phyloP scores from a whole-genome alignment of 2,329 filamentous ascomycete species.

The Fusarium armeniacum region DNA sequence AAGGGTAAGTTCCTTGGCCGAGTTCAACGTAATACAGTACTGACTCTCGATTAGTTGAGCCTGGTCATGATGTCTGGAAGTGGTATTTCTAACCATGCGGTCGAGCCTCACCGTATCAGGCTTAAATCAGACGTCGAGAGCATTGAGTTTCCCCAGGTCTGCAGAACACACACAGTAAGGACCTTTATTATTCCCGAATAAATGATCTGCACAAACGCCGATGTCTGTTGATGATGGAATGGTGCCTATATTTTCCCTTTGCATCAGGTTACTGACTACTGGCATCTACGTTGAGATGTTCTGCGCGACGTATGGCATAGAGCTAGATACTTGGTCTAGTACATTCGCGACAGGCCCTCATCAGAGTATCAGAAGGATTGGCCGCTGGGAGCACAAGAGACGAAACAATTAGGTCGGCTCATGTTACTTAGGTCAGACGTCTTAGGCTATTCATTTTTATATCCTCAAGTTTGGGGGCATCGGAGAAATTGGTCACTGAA shows the following conservation, averaged over 20 bases:
- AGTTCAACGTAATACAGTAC: background rate
- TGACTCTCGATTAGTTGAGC: background rate
- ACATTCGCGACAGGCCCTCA: no score
- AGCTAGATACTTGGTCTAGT: no score
- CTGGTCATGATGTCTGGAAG: background rate
- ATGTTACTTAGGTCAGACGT: no score
- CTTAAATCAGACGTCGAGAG: background rate
- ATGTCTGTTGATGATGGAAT: background rate
- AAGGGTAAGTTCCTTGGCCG: background rate
- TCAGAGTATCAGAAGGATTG: no score
- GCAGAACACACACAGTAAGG: background rate
- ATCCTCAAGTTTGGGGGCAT: no score
- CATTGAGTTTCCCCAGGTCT: background rate
- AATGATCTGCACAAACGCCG: background rate
- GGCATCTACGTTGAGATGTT: no score
- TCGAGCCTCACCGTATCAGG: background rate
- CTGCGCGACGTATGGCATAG: no score
- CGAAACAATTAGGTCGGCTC: no score
- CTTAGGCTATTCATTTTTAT: no score
- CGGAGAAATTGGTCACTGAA: no score
- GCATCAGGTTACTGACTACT: background rate
- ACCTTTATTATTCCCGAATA: background rate
- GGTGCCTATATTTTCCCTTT: background rate
- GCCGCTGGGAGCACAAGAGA: no score
- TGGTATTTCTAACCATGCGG: background rate